A percentile compares a stretch with the other conserved stretches of the same genome.
Evolutionary conservation across 768 basidiomycete genomes (phyloP).

Genomic region (Mycena crocata): DNA sequence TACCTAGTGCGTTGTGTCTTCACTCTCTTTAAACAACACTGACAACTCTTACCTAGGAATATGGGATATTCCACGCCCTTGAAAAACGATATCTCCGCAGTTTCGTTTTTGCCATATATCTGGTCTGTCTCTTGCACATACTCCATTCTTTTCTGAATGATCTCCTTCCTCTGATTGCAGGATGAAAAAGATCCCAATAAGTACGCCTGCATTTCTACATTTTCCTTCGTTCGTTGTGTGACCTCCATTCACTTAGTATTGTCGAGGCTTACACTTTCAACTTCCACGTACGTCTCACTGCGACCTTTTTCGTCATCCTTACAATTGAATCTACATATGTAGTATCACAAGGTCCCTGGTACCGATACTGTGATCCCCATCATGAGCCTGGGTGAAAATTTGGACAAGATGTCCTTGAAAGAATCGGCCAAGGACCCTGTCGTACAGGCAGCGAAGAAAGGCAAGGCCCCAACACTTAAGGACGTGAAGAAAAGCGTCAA

Average conservation of each 20-base stretch:
- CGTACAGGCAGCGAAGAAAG: slow-evolving; percentile 66
- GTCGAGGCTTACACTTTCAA: slow-evolving; percentile 92
- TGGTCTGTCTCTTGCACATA: slow-evolving; percentile 58
- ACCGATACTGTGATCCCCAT: slow-evolving; percentile 71
- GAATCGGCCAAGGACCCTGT: slow-evolving; percentile 64
- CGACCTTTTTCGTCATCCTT: background rate
- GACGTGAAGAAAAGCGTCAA: slow-evolving; percentile 89
- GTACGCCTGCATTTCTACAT: slow-evolving; percentile 56
- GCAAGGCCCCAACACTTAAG: slow-evolving; percentile 75
- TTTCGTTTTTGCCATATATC: slow-evolving; percentile 87
- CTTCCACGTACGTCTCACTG: slow-evolving; percentile 66
- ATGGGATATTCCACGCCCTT: slow-evolving; percentile 88
- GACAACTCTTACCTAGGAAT: slow-evolving; percentile 62
- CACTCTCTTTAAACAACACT: slow-evolving; percentile 4
- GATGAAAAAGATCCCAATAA: slow-evolving; percentile 89
- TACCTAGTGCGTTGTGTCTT: slow-evolving; percentile 68
- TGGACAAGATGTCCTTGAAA: slow-evolving; percentile 62
- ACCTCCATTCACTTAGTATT: slow-evolving; percentile 60
- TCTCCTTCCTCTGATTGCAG: slow-evolving; percentile 49
- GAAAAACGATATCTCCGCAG: slow-evolving; percentile 87
- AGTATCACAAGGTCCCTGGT: slow-evolving; percentile 81
- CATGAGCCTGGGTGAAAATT: slow-evolving; percentile 75
- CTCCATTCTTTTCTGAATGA: background rate
- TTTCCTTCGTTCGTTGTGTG: slow-evolving; percentile 12
- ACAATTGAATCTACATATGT: background rate